Conservation (phyloP, 305 asterid species). For the Ruellia speciosa region DNA sequence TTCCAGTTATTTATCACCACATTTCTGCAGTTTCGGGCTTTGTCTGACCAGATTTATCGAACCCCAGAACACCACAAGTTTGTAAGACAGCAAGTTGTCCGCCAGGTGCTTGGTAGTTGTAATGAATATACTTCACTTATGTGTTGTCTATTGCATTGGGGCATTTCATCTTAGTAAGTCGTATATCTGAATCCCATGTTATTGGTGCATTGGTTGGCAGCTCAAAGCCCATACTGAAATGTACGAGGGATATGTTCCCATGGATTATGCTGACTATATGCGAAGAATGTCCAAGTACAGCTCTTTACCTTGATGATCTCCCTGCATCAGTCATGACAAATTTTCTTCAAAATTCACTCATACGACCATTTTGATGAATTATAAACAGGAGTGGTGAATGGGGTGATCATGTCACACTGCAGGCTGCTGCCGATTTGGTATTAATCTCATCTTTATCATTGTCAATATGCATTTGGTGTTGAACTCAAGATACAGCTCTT, state of each 20-base stretch:
- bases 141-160: not conserved
- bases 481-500: conserved; percentile 18
- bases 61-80: conserved; percentile 83
- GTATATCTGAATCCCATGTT: not conserved
- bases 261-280: conserved; percentile 71
- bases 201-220: conserved; percentile 31
- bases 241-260: conserved; percentile 87
- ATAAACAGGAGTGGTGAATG: conserved; percentile 69
- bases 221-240: conserved; percentile 71
- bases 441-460: conserved; percentile 7
- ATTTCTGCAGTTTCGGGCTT: conserved; percentile 76
- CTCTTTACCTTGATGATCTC: conserved; percentile 19
- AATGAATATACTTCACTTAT: conserved; percentile 9
- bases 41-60: conserved; percentile 91
- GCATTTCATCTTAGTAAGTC: not conserved
- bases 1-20: conserved; percentile 9
- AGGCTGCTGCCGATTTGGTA: conserved; percentile 96
- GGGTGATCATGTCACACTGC: conserved; percentile 99
- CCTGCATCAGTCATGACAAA: not conserved
- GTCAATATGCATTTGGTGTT: not conserved
- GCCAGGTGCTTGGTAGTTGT: conserved; percentile 47
- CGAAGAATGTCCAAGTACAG: conserved; percentile 64
- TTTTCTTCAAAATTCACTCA: too few species aligned
- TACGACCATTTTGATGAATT: not conserved
- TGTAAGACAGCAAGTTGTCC: conserved; percentile 82